Conservation (phyloP, 1,139 yeast species). For the Debaryomyces sp. region DNA sequence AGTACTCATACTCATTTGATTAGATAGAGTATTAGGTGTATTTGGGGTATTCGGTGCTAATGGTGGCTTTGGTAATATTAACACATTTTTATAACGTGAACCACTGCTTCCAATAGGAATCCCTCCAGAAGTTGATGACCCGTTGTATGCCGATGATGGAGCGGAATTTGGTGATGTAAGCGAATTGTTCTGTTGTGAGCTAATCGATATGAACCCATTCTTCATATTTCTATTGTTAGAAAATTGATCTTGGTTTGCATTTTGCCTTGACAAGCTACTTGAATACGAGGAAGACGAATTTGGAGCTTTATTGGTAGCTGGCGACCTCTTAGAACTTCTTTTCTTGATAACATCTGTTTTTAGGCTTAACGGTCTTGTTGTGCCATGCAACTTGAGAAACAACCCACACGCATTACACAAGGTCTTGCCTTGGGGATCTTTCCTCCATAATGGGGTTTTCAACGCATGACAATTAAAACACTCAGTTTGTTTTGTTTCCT, state of each 20-base stretch:
- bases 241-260: background rate
- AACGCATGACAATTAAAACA: constrained; percentile 58
- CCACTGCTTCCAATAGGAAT: constrained; percentile 10
- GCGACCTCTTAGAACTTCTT: constrained; percentile 45
- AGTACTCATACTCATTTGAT: constrained; percentile 15
- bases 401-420: constrained; percentile 65
- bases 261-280: constrained; percentile 2
- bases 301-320: constrained; percentile 8
- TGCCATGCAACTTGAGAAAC: constrained; percentile 59
- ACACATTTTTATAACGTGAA: constrained; percentile 40
- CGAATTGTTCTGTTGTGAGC: background rate
- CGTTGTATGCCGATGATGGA: constrained; percentile 10
- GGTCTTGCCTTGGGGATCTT: constrained; percentile 58
- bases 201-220: constrained; percentile 1
- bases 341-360: constrained; percentile 62
- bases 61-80: constrained; percentile 50
- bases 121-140: constrained; percentile 11
- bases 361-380: constrained; percentile 56
- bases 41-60: constrained; percentile 13
- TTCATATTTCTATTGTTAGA: background rate
- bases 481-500: constrained; percentile 10
- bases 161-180: constrained; percentile 12
- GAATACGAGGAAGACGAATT: constrained; percentile 10
- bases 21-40: constrained; percentile 11
- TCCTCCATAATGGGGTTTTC: constrained; percentile 62